These are phyloP conservation scores for Rhododendron williamsianum DNA, from an alignment of 148 eudicot species.

Conservation along the genomic window DNA sequence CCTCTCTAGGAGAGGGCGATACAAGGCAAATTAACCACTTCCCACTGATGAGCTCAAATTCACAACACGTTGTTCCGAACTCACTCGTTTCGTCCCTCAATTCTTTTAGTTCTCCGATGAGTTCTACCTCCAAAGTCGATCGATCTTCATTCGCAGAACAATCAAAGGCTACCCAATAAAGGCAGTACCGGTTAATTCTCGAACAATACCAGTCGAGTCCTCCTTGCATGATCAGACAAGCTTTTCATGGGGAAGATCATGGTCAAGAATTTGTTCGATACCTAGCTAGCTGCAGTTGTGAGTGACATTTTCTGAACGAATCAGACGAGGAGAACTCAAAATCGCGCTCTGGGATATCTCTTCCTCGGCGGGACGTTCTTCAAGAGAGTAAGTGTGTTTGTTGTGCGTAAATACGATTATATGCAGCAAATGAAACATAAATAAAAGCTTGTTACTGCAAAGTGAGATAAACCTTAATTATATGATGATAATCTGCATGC, in stretches of 20 bases:
- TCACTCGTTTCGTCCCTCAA: conserved; percentile 10
- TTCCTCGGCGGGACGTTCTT: not conserved
- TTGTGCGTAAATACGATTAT: not conserved
- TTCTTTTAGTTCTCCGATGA: conserved; percentile 19
- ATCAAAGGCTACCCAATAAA: conserved; percentile 7
- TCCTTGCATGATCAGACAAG: too few relatives aligned
- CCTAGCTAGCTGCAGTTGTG: not conserved
- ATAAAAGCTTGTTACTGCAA: not conserved
- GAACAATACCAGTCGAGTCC: not conserved
- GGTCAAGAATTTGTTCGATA: not conserved
- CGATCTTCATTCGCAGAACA: conserved; percentile 16
- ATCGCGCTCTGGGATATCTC: not conserved
- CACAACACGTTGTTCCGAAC: conserved; percentile 2
- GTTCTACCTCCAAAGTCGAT: conserved; percentile 17
- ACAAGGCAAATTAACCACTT: conserved; percentile 32
- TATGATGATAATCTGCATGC: not conserved
- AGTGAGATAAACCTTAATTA: not conserved
- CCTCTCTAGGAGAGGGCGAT: conserved; percentile 22
- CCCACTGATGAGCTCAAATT: conserved; percentile 22
- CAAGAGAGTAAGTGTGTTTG: not conserved
- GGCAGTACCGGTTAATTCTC: not conserved
- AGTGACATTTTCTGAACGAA: not conserved
- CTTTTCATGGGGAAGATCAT: not conserved
- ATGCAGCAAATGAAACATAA: not conserved
- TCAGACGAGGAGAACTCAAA: not conserved